Conservation (phyloP, 495 filamentous ascomycete species). For the Platismatia glauca region DNA sequence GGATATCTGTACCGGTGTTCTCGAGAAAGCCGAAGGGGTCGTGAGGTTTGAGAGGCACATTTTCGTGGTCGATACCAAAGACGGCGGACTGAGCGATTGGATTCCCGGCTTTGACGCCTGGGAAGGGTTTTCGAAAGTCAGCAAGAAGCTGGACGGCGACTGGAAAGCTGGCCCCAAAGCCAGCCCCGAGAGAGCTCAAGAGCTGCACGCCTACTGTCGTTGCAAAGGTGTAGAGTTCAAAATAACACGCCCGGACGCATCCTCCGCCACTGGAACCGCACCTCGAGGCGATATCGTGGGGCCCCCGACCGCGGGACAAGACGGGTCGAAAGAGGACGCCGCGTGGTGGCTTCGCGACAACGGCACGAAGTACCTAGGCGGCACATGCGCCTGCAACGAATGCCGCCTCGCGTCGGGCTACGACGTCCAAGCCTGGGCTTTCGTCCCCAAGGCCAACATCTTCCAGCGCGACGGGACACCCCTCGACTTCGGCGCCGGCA, state of each 20-base stretch:
- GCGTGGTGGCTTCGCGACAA: conserved; percentile 36
- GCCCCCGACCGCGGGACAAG: conserved; percentile 27
- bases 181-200: not conserved
- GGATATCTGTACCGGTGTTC: conserved; percentile 36
- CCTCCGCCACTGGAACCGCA: not conserved
- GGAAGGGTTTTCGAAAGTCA: conserved; percentile 16
- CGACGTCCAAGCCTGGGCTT: conserved; percentile 42
- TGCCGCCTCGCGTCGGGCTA: conserved; percentile 40
- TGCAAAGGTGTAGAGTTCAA: conserved; percentile 42
- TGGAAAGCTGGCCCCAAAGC: conserved; percentile 14
- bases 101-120: conserved; percentile 18
- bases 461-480: conserved; percentile 23
- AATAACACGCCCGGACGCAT: conserved; percentile 29
- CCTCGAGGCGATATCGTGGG: conserved; percentile 16
- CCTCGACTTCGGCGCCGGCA: conserved; percentile 34
- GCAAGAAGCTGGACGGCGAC: conserved; percentile 7
- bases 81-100: conserved; percentile 45
- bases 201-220: conserved; percentile 37
- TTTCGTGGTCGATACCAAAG: conserved; percentile 40
- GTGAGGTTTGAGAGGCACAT: conserved; percentile 39
- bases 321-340: conserved; percentile 18
- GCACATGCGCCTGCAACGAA: conserved; percentile 42
- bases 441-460: conserved; percentile 25
- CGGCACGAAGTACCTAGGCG: conserved; percentile 34
- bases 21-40: conserved; percentile 30